Evolutionary conservation across 106 monocot species (phyloP).

Genomic region (Dactylorhiza incarnata): DNA sequence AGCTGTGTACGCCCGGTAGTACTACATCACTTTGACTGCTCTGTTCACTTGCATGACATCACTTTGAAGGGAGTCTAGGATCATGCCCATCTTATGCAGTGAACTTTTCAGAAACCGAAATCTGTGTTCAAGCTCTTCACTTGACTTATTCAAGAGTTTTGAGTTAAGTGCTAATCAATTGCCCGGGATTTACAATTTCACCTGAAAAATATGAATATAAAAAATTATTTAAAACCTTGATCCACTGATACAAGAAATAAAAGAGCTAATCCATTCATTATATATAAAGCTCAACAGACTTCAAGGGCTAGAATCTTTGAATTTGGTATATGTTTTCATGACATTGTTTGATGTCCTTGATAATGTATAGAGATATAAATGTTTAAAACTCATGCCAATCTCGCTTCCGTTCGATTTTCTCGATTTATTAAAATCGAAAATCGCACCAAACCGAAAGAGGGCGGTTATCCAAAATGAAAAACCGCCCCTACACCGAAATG

Average conservation of each 20-base stretch:
- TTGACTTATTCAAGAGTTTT: slow-evolving; percentile 37
- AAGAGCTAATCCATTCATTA: not conserved
- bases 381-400: too few species aligned
- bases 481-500: too few species aligned
- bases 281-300: not conserved
- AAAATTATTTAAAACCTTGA: not conserved
- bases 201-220: not conserved
- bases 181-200: not conserved
- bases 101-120: slow-evolving; percentile 56
- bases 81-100: slow-evolving; percentile 61
- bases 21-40: slow-evolving; percentile 70
- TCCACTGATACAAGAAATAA: not conserved
- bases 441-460: too few species aligned
- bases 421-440: too few species aligned
- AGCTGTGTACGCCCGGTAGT: too few species aligned
- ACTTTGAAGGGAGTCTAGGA: slow-evolving; percentile 63
- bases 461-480: too few species aligned
- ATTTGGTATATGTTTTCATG: not conserved
- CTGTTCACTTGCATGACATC: slow-evolving; percentile 81
- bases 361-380: too few species aligned
- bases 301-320: not conserved
- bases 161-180: not conserved
- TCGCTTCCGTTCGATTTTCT: too few species aligned
- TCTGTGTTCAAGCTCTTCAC: slow-evolving; percentile 77
- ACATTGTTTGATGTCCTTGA: too few species aligned